Percentiles rank a stretch among this genome's conserved stretches.
Conservation (phyloP, 257 asterid species). For the Nicotiana knightiana region DNA sequence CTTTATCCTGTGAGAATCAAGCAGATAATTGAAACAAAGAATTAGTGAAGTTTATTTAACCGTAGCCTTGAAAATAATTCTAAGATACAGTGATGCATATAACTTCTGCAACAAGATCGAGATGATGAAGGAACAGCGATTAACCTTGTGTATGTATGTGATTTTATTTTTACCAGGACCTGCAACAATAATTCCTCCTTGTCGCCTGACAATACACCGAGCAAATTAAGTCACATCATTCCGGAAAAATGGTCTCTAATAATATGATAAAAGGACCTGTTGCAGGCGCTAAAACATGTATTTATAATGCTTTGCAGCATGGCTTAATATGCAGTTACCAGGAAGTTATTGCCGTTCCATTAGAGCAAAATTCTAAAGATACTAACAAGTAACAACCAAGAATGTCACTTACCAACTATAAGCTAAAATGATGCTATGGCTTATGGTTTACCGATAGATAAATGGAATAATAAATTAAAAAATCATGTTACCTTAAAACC, state of each 20-base stretch:
- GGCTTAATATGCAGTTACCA: not conserved
- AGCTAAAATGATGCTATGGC: not conserved
- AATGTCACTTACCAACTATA: not conserved
- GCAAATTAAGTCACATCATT: not conserved
- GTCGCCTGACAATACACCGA: conserved; percentile 56
- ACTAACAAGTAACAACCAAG: conserved; percentile 11
- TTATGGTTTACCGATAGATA: not conserved
- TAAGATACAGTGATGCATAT: not conserved
- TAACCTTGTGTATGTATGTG: conserved; percentile 76
- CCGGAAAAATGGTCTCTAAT: not conserved
- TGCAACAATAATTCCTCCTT: conserved; percentile 90
- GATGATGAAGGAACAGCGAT: conserved; percentile 3
- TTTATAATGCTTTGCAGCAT: not conserved
- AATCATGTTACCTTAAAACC: not conserved
- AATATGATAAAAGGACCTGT: not conserved
- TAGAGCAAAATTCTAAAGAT: not conserved
- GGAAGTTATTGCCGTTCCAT: not conserved
- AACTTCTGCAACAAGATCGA: not conserved
- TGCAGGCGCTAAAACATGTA: not conserved
- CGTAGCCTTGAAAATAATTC: not conserved
- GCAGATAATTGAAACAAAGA: not conserved
- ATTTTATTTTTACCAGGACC: conserved; percentile 87
- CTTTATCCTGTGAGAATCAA: conserved; percentile 61
- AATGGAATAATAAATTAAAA: not conserved
- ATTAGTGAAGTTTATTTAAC: not conserved